Base-by-base conservation (phyloP, 306 rosid species). In the Myrica gale region DNA sequence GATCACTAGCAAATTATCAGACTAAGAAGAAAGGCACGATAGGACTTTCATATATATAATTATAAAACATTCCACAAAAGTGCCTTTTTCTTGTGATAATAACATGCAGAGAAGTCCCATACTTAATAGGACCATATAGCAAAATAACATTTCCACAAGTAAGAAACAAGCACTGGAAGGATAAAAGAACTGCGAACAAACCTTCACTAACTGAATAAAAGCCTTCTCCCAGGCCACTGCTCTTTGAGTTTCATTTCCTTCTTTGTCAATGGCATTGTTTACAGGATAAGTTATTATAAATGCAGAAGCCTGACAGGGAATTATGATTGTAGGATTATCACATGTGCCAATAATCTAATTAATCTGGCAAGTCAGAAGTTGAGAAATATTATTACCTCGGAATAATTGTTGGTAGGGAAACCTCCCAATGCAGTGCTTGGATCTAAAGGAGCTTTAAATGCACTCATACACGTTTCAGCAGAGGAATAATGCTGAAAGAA, bases 391-490 rank as follows among this genome's bases (percentile, higher is more conserved):
- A 72, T 81, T 88, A 92, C 99, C 97, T 83, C 97, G 4, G 99
- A 90, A 82, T 85, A 95, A 83, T 90, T 86, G 76, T 78, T 89
- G 56, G 90, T 93, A 56, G 97, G 82, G 86, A 84, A 95, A 74
- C 97, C 97, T 80, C 99, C 99, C 79, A 95, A 88, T 53, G 92
- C 97, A 68, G 99, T 95, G 92, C 96, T 95, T 54, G 99, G 98
- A 84, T 95, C 99, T 72, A 95, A 88, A 74, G 99, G 99, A 74
- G 83, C 96, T 85, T 92, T 85, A 86, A 92, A 95, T 82, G 97
- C 99, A 80, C 93, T 95, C 96, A 90, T 82, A 80, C 99, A 95
- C 61, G 2, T 80, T 54, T 90, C 99, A 70, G 99, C 99, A 82
- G 97, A 90, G 67, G 99, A 90, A 86, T 88, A 95, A 80, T 95